Evolutionary conservation across 1,284 basidiomycete genomes (phyloP), one percentile per base, ranked within the genome.

Genomic region (Marasmius tenuissimus): DNA sequence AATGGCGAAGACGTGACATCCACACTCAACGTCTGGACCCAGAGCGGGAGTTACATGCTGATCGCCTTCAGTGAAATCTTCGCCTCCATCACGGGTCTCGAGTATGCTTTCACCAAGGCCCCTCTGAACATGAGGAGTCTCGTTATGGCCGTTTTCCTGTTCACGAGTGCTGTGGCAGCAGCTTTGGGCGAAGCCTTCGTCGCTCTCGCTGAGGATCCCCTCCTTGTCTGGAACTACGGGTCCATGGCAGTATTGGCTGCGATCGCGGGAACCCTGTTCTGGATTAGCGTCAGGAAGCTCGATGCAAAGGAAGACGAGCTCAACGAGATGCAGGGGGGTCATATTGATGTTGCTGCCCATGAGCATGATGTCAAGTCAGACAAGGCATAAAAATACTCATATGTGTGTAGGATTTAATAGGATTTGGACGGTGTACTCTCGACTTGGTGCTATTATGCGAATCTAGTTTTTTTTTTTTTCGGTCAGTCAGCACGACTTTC

Each of bases 91-190:
- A 94, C 93, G 0, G 88, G 88, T 9, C 80, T 91, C 66, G 94
- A 96, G 74, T 94, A 94, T 72, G 94, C 93, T 18, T 94, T 92
- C 78, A 93, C 90, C 62, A 94, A 93, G 72, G 88, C 89, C 11
- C 91, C 92, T 11, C 85, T 81, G 75, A 91, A 91, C 75, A 93
- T 93, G 91, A 84, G 85, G 18, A 89, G 87, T 48, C 81, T 93
- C 63, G 89, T 93, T 62, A 91, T 91, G 87, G 76, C 84, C 48
- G 66, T 89, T 22, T 91, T 85, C 79, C 76, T 94, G 42, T 93
- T 94, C 78, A 88, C 75, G 72, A 83, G 72, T 39, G 90, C 92
- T 18, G 61, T 93, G 57, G 73, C 85, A 9, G 73, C 83, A 48
- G 90, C 89, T n/a, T 56, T 92, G 49, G 83, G 84, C 58, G 88